A percentile compares a stretch with the other conserved stretches of the same genome.
These are phyloP conservation scores for Phytophthora pluvialis DNA, from an alignment of 352 stramenopile genomes.

Conservation along the genomic window DNA sequence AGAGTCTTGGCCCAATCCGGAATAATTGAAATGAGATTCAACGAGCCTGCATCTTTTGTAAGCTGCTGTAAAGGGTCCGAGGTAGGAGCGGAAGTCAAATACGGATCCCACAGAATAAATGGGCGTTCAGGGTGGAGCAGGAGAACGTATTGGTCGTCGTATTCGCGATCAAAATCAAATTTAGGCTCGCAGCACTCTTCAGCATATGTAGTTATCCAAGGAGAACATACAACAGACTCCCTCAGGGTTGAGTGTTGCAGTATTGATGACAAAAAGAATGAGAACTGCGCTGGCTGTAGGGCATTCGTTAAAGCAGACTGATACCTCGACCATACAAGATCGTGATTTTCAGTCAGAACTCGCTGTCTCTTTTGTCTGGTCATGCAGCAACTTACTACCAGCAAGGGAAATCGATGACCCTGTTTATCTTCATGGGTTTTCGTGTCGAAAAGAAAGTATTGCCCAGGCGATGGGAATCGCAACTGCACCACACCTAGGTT, in stretches of 20 bases:
- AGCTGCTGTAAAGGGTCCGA: not conserved
- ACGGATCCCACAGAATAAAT: conserved; percentile 27
- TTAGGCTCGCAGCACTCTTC: conserved; percentile 4
- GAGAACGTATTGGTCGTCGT: conserved; percentile 12
- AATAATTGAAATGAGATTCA: conserved; percentile 12
- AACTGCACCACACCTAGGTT: conserved; percentile 16
- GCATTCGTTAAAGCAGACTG: conserved; percentile 12
- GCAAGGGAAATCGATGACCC: not conserved
- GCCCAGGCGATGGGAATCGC: conserved; percentile 23
- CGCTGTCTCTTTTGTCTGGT: conserved; percentile 7
- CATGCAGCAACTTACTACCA: conserved; percentile 25
- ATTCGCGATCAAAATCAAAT: conserved; percentile 35
- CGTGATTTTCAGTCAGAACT: conserved; percentile 18
- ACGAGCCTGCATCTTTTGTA: not conserved
- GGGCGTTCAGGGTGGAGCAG: conserved; percentile 11
- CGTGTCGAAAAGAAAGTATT: conserved; percentile 25
- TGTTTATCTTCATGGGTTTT: conserved; percentile 4
- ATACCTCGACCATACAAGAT: conserved; percentile 23
- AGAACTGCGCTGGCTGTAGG: conserved; percentile 20
- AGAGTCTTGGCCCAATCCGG: conserved; percentile 18
- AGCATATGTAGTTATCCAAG: conserved; percentile 19
- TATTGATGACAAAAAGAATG: conserved; percentile 31
- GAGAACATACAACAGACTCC: conserved; percentile 23
- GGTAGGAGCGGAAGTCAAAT: conserved; percentile 2
- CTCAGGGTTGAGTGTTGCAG: conserved; percentile 16